phyloP scores from a whole-genome alignment of 148 eudicot species.

The Persicaria tinctoria region DNA sequence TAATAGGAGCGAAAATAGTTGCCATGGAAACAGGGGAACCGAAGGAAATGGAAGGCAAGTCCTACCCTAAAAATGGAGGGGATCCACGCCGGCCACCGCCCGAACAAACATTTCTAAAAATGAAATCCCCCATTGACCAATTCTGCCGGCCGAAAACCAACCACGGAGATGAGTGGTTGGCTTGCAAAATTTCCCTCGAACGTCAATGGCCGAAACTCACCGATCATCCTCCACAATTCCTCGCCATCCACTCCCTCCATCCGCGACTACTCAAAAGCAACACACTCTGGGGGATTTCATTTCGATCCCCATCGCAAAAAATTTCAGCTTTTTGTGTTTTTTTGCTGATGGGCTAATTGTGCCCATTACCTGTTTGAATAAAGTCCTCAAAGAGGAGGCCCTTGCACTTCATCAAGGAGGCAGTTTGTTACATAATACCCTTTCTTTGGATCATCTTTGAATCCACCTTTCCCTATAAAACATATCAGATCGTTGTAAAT shows the following conservation, averaged over 20 bases:
- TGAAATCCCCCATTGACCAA: constrained; percentile 8
- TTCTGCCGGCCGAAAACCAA: not conserved
- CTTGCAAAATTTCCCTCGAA: constrained; percentile 3
- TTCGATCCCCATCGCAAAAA: constrained; percentile 4
- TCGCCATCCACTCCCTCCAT: constrained; percentile 1
- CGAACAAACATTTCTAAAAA: constrained; percentile 26
- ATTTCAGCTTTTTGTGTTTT: not conserved
- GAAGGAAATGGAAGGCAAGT: not conserved
- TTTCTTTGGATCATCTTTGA: not conserved
- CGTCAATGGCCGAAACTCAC: constrained; percentile 12
- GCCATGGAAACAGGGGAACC: constrained; percentile 14
- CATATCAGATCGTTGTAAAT: constrained; percentile 25
- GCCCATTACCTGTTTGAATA: constrained; percentile 17
- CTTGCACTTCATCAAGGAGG: not conserved
- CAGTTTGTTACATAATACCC: not conserved
- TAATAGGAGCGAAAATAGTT: not conserved
- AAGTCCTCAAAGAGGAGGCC: constrained; percentile 9
- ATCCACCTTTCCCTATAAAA: constrained; percentile 3
- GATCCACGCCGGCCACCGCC: constrained; percentile 23
- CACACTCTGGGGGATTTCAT: not conserved
- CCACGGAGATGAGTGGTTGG: constrained; percentile 5
- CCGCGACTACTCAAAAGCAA: not conserved
- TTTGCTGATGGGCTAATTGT: constrained; percentile 6
- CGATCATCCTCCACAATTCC: constrained; percentile 5
- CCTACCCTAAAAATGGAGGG: constrained; percentile 31